Percentiles rank a stretch among this genome's conserved stretches.
phyloP scores from a whole-genome alignment of 1,284 basidiomycete genomes.

The Ustilago curta region DNA sequence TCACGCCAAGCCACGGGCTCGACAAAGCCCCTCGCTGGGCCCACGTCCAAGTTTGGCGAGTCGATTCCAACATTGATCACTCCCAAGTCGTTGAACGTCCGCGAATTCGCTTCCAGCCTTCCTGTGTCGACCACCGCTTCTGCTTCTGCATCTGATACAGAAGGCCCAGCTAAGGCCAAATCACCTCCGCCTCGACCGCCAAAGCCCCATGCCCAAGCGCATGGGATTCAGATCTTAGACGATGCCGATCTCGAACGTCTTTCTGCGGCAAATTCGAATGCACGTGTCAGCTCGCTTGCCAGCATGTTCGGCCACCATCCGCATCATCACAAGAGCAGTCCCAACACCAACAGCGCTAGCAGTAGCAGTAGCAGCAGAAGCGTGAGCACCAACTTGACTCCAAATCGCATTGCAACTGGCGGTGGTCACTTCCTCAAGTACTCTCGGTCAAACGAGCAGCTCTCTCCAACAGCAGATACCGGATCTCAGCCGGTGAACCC shows the following conservation, averaged over 20 bases:
- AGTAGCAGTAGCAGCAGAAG: not conserved
- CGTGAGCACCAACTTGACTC: slow-evolving; percentile 8
- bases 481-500: slow-evolving; percentile 10
- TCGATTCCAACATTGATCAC: slow-evolving; percentile 15
- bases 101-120: slow-evolving; percentile 13
- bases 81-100: slow-evolving; percentile 6
- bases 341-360: not conserved
- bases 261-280: slow-evolving; percentile 14
- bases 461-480: slow-evolving; percentile 23
- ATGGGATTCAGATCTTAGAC: slow-evolving; percentile 41
- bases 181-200: slow-evolving; percentile 37
- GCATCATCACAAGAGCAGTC: slow-evolving; percentile 9
- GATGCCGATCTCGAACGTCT: slow-evolving; percentile 48
- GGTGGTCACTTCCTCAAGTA: slow-evolving; percentile 41
- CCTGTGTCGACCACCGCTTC: slow-evolving; percentile 28
- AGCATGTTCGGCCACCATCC: slow-evolving; percentile 29
- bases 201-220: slow-evolving; percentile 24
- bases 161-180: slow-evolving; percentile 26
- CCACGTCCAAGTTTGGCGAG: slow-evolving; percentile 36
- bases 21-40: slow-evolving; percentile 8
- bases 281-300: slow-evolving; percentile 37
- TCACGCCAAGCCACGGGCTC: slow-evolving; percentile 12
- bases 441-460: slow-evolving; percentile 47
- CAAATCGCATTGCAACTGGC: slow-evolving; percentile 24
- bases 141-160: slow-evolving; percentile 38